These are phyloP conservation scores for Nakazawaea wyomingensis DNA, from an alignment of 805 yeast genomes.

Conservation along the genomic window DNA sequence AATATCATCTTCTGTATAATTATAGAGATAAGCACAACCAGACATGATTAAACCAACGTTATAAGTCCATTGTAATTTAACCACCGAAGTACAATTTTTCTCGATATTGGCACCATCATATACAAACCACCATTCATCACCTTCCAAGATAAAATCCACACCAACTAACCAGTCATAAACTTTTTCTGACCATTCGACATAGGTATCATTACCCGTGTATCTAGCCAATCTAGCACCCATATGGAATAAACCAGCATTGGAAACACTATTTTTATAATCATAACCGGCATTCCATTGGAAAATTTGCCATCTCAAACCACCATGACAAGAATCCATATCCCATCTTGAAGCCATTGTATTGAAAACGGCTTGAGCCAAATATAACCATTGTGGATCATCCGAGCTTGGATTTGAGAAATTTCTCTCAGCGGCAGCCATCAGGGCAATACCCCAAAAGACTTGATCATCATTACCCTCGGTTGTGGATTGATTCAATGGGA, in stretches of 20 bases:
- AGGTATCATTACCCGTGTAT: slow-evolving; percentile 66
- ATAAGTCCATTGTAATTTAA: slow-evolving; percentile 65
- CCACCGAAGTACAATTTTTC: slow-evolving; percentile 43
- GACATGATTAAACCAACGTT: slow-evolving; percentile 65
- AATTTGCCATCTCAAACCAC: slow-evolving; percentile 92
- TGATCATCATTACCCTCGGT: slow-evolving; percentile 94
- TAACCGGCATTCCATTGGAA: slow-evolving; percentile 86
- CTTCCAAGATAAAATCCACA: slow-evolving; percentile 33
- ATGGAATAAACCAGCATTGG: slow-evolving; percentile 80
- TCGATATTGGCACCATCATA: slow-evolving; percentile 64
- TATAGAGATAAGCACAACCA: slow-evolving; percentile 66
- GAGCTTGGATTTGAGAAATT: slow-evolving; percentile 68
- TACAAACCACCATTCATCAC: slow-evolving; percentile 31
- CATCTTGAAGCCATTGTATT: slow-evolving; percentile 80
- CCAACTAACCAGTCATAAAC: slow-evolving; percentile 74
- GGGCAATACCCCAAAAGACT: slow-evolving; percentile 89
- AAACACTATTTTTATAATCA: slow-evolving; percentile 79
- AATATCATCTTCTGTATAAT: slow-evolving; percentile 48
- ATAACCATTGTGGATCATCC: slow-evolving; percentile 64
- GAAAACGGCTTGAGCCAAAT: slow-evolving; percentile 77
- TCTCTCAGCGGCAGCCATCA: slow-evolving; percentile 77
- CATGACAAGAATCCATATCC: slow-evolving; percentile 60
- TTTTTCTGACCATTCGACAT: slow-evolving; percentile 66
- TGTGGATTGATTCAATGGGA: slow-evolving; percentile 75
- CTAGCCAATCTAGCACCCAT: slow-evolving; percentile 80